phyloP scores from a whole-genome alignment of 140 eudicot genomes.

The Senecio squalidus region DNA sequence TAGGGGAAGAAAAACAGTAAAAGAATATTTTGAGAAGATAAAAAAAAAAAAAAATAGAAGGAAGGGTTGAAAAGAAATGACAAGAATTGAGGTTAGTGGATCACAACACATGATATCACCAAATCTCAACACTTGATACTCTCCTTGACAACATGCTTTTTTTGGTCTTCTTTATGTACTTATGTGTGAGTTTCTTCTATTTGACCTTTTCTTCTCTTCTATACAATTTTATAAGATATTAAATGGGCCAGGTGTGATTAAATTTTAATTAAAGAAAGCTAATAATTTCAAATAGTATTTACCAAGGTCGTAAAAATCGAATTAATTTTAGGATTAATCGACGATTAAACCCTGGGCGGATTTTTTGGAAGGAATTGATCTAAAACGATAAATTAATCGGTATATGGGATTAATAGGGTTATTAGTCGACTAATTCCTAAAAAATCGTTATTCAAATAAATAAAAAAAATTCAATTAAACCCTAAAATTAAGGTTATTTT shows the following conservation, averaged over 20 bases:
- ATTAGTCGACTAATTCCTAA: too few species aligned
- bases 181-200: conserved; percentile 32
- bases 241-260: neutral
- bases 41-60: conserved; percentile 14
- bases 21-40: conserved; percentile 27
- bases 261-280: neutral
- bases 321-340: too few species aligned
- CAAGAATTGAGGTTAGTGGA: conserved; percentile 36
- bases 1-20: conserved; percentile 19
- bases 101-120: conserved; percentile 41
- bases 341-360: too few species aligned
- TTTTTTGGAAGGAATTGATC: too few species aligned
- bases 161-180: conserved; percentile 34
- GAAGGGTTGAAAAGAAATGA: conserved; percentile 35
- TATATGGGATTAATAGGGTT: too few species aligned
- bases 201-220: conserved; percentile 22
- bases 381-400: too few species aligned
- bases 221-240: neutral
- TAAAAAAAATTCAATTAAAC: too few species aligned
- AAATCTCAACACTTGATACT: conserved; percentile 36
- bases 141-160: conserved; percentile 30
- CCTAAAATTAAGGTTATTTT: too few species aligned
- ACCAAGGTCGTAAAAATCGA: too few species aligned
- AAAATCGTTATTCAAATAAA: too few species aligned
- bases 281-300: too few species aligned